Evolutionary conservation across 1,284 basidiomycete genomes (phyloP).

Genomic region (Austroboletus novae-zelandiae): DNA sequence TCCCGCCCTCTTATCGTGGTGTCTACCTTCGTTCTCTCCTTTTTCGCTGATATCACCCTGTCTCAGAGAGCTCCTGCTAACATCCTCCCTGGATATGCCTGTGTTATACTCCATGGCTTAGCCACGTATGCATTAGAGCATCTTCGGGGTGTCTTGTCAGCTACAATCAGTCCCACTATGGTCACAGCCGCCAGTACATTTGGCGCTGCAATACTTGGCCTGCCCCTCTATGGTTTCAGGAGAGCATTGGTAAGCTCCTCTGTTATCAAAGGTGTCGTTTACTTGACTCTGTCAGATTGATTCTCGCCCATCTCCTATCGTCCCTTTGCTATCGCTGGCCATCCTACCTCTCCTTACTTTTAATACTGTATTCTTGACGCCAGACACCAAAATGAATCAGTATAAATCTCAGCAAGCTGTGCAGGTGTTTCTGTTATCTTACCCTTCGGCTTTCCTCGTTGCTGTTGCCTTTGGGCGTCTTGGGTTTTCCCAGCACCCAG

Average conservation of each 20-base stretch:
- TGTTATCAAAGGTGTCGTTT: not conserved
- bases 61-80: conserved; percentile 44
- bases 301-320: conserved; percentile 36
- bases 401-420: conserved; percentile 46
- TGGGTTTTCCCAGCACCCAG: conserved; percentile 53
- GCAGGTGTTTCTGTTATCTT: conserved; percentile 55
- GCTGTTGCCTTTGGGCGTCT: conserved; percentile 49
- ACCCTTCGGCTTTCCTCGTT: conserved; percentile 44
- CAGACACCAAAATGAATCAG: conserved; percentile 48
- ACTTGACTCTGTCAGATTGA: conserved; percentile 35
- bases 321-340: conserved; percentile 54
- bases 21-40: conserved; percentile 45
- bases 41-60: conserved; percentile 54
- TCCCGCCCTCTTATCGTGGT: conserved; percentile 46
- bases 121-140: conserved; percentile 61
- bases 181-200: conserved; percentile 53
- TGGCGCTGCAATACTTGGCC: conserved; percentile 59
- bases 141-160: conserved; percentile 53
- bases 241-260: conserved; percentile 50
- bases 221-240: conserved; percentile 62
- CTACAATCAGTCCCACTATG: conserved; percentile 52
- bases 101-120: conserved; percentile 55
- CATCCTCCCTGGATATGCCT: conserved; percentile 61
- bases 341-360: conserved; percentile 60
- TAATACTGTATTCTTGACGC: conserved; percentile 54